These are phyloP conservation scores for Wickerhamomyces strasburgensis DNA, from an alignment of 805 yeast species.

Conservation along the genomic window DNA sequence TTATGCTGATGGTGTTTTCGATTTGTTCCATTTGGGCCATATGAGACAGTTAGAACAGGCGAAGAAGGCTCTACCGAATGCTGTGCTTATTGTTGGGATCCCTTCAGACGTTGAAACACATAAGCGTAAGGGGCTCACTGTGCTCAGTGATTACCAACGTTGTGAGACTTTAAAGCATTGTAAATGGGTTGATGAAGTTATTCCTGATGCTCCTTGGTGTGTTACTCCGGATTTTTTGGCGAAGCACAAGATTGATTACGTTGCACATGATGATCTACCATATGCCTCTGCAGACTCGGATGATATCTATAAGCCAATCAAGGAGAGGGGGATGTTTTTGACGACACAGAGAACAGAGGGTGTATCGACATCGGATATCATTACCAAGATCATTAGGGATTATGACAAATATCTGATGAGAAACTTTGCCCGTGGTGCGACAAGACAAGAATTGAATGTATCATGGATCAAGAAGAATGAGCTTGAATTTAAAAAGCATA, in stretches of 20 bases:
- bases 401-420: constrained; percentile 96
- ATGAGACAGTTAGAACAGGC: constrained; percentile 98
- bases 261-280: constrained; percentile 96
- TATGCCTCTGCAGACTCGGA: constrained; percentile 85
- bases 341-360: constrained; percentile 97
- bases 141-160: constrained; percentile 80
- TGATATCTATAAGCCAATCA: constrained; percentile 91
- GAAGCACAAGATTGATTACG: constrained; percentile 84
- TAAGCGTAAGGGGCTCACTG: constrained; percentile 89
- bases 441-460: constrained; percentile 92
- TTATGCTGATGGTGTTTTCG: constrained; percentile 99
- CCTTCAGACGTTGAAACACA: constrained; percentile 91
- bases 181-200: constrained; percentile 96
- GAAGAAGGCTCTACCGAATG: constrained; percentile 84
- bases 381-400: constrained; percentile 90
- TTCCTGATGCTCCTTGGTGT: constrained; percentile 94
- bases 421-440: constrained; percentile 96
- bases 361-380: constrained; percentile 90
- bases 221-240: constrained; percentile 77
- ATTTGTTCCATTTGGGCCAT: constrained; percentile 93
- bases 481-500: constrained; percentile 86
- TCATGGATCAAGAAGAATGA: constrained; percentile 98
- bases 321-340: constrained; percentile 83
- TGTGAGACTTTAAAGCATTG: constrained; percentile 91
- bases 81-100: constrained; percentile 80